A percentile compares a stretch with the other conserved stretches of the same genome.
phyloP scores from a whole-genome alignment of 805 yeast species.

The Schwanniomyces yamadae region DNA sequence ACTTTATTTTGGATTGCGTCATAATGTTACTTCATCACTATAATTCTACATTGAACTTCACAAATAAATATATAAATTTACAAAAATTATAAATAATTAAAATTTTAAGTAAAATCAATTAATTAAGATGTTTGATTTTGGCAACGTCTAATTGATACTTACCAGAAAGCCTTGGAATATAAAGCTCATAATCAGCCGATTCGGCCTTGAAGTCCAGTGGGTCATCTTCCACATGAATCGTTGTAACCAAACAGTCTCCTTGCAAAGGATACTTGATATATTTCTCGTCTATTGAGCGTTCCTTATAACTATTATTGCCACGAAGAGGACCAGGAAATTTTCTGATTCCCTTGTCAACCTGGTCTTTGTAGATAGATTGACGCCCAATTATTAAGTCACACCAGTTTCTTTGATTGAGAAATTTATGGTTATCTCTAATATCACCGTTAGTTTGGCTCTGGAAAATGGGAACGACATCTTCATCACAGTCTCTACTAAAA shows the following conservation, averaged over 20 bases:
- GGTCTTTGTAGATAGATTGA: constrained; percentile 27
- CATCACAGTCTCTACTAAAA: constrained; percentile 64
- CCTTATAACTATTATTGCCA: constrained; percentile 8
- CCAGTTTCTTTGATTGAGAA: constrained; percentile 71
- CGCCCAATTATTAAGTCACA: constrained; percentile 60
- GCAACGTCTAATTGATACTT: constrained; percentile 29
- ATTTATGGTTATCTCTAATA: constrained; percentile 46
- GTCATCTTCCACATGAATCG: constrained; percentile 73
- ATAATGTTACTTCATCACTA: no score
- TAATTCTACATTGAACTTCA: no score
- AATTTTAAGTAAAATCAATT: background rate
- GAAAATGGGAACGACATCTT: constrained; percentile 79
- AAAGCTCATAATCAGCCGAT: constrained; percentile 64
- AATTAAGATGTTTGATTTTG: constrained; percentile 31
- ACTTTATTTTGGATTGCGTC: no score
- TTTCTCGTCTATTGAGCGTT: constrained; percentile 22
- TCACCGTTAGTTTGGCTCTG: constrained; percentile 54
- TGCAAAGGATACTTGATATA: constrained; percentile 55
- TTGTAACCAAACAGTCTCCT: constrained; percentile 59
- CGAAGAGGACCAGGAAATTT: constrained; percentile 45
- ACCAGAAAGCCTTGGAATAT: constrained; percentile 60
- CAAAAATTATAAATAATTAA: background rate
- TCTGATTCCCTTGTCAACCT: constrained; percentile 17
- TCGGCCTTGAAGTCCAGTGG: constrained; percentile 44
- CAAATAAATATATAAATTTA: no score